A percentile compares a stretch with the other conserved stretches of the same genome.
phyloP scores from a whole-genome alignment of 257 asterid species.

The Mentha longifolia region DNA sequence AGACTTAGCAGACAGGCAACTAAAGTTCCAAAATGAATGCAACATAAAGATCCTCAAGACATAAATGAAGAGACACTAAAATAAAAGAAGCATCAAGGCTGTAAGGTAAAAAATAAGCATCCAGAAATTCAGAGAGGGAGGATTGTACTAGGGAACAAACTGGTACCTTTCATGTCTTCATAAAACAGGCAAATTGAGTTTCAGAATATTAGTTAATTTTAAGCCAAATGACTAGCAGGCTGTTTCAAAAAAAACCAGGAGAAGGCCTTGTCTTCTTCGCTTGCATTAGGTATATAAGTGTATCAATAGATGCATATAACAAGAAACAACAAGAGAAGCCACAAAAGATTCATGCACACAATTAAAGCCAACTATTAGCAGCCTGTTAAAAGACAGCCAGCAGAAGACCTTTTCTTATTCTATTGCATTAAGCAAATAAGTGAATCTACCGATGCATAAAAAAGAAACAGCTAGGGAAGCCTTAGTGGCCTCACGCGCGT shows the following conservation, averaged over 20 bases:
- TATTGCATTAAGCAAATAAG: not conserved
- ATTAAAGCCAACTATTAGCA: too few species aligned
- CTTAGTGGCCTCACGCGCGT: constrained; percentile 21
- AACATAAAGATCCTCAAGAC: constrained; percentile 24
- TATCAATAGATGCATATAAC: not conserved
- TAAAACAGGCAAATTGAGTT: constrained; percentile 6
- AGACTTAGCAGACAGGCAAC: constrained; percentile 24
- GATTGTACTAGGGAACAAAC: constrained; percentile 1
- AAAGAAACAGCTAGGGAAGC: constrained; percentile 7
- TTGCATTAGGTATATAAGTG: constrained; percentile 12
- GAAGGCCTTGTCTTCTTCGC: not conserved
- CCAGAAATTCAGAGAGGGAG: not conserved
- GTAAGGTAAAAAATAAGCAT: not conserved
- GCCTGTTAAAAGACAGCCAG: too few species aligned
- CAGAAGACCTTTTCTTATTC: too few species aligned
- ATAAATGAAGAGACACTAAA: constrained; percentile 2
- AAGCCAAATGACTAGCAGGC: constrained; percentile 1
- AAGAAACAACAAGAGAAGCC: too few species aligned
- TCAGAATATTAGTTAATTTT: constrained; percentile 14
- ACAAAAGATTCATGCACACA: too few species aligned
- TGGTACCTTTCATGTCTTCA: constrained; percentile 19
- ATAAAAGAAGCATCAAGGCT: constrained; percentile 16
- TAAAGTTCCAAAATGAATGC: constrained; percentile 16
- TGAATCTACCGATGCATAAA: constrained; percentile 4
- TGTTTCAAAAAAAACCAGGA: not conserved